These are phyloP conservation scores for Vaccinium darrowii DNA, from an alignment of 148 eudicot species.

Conservation along the genomic window DNA sequence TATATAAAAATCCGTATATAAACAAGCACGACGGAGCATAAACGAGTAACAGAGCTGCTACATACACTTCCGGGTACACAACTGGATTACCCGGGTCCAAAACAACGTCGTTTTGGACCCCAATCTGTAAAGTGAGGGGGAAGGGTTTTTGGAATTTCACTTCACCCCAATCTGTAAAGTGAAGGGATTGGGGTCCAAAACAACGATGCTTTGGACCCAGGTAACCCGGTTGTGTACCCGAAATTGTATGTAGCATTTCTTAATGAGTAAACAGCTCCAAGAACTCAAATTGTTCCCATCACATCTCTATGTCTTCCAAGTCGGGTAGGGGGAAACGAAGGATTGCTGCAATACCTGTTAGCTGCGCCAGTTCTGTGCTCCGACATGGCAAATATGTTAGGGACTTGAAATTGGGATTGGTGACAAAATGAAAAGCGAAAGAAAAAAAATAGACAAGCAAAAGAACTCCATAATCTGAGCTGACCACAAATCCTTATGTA, in stretches of 20 bases:
- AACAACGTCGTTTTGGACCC: no score
- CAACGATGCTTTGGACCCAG: no score
- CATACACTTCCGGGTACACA: no score
- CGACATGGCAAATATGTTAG: conserved; percentile 5
- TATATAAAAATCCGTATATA: neutral
- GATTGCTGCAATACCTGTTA: conserved; percentile 94
- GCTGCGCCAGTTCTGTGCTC: conserved; percentile 75
- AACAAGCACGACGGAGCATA: neutral
- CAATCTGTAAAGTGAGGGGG: no score
- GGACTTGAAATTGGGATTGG: neutral
- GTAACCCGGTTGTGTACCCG: no score
- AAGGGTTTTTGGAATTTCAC: no score
- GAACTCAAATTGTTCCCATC: conserved; percentile 6
- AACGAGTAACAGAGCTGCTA: neutral
- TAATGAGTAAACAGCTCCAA: neutral
- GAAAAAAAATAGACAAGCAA: neutral
- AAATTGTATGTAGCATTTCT: no score
- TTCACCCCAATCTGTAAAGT: no score
- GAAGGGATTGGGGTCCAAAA: no score
- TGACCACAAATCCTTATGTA: neutral
- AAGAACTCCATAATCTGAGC: neutral
- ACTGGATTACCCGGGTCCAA: no score
- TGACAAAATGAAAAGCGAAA: neutral
- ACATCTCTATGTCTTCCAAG: conserved; percentile 95
- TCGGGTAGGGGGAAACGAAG: conserved; percentile 98